Base-by-base conservation (phyloP, 1,284 basidiomycete species). In the Trichosporon ovoides region DNA sequence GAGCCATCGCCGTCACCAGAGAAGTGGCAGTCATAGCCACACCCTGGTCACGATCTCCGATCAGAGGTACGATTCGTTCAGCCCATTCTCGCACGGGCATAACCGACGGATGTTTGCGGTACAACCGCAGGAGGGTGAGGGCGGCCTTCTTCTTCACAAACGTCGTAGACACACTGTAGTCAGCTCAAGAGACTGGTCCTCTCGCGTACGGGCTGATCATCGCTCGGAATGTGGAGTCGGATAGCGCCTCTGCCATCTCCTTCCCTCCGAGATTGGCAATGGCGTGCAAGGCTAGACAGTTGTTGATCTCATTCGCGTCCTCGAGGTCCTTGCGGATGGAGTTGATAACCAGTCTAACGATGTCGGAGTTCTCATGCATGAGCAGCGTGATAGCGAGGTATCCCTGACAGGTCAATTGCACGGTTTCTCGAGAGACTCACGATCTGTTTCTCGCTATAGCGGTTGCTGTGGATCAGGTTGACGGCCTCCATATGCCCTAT, bases 101-200 rank as follows among this genome's bases (percentile, higher is more conserved):
- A 52, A 96, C 91, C 60, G 91, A 88, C 7, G 94, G 92, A 71
- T 97, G 91, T 77, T 98, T 98, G 56, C 96, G 86, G 73, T 98
- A 98, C 43, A 99, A 78, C 56, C 95, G 83, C 19, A 98, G 82
- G 14, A 98, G 78, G 0, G 96, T 98, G 60, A 98, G 79, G 0
- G 96, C 96, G 1, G 96, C 95, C 77, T 99, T 99, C 80, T 98
- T 98, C 81, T 94, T 95, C 55, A 98, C 96, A 70, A 98, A 97
- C 56, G 82, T 88, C 63, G 88, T 85, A 0, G 96, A 98, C 12
- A 95, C 98, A 52, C 93, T 31, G 28, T 5, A 95, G 36, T 5
- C 13, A 6, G 11, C 46, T 58, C 46, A 71, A 36, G 24, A 22
- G 11, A 14, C 10, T 34, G 19, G 24, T 7, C 7, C 5, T 10